Evolutionary conservation across 2,329 filamentous ascomycete genomes (phyloP).

Genomic region (Paracorniculantispora psalliotae): DNA sequence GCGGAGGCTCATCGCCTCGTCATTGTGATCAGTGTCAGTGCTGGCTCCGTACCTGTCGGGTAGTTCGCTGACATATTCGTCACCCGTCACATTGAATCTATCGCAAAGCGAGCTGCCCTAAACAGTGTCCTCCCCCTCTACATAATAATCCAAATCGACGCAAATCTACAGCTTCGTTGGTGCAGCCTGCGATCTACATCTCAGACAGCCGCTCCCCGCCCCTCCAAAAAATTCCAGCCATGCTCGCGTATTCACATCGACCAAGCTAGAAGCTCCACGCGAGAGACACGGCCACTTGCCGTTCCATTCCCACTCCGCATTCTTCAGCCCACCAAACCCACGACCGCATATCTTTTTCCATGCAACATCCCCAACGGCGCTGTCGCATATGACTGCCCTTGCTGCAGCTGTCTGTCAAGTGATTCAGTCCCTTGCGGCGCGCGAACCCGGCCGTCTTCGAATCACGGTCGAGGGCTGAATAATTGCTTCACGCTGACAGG

Average conservation of each 20-base stretch:
- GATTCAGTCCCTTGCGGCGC: neutral
- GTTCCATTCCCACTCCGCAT: neutral
- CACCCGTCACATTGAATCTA: neutral
- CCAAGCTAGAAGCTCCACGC: constrained; percentile 10
- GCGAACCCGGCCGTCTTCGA: neutral
- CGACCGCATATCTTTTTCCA: neutral
- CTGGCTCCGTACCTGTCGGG: neutral
- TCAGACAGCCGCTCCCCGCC: too few relatives aligned
- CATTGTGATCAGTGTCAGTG: neutral
- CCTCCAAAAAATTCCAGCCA: too few relatives aligned
- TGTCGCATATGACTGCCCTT: constrained; percentile 4
- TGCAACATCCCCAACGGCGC: neutral
- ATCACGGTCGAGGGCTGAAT: constrained; percentile 20
- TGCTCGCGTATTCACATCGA: neutral
- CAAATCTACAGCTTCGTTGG: neutral
- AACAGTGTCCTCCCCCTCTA: neutral
- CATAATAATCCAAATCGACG: too few relatives aligned
- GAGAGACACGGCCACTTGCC: neutral
- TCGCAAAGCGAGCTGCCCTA: neutral
- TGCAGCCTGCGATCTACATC: constrained; percentile 3
- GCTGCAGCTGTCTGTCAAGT: constrained; percentile 4
- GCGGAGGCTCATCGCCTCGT: constrained; percentile 1
- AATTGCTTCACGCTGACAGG: constrained; percentile 25
- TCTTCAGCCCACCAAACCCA: neutral
- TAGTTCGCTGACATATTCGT: neutral